These are phyloP conservation scores for Rhynchospora pubera DNA, from an alignment of 176 grass and related monocot genomes.

Conservation along the genomic window DNA sequence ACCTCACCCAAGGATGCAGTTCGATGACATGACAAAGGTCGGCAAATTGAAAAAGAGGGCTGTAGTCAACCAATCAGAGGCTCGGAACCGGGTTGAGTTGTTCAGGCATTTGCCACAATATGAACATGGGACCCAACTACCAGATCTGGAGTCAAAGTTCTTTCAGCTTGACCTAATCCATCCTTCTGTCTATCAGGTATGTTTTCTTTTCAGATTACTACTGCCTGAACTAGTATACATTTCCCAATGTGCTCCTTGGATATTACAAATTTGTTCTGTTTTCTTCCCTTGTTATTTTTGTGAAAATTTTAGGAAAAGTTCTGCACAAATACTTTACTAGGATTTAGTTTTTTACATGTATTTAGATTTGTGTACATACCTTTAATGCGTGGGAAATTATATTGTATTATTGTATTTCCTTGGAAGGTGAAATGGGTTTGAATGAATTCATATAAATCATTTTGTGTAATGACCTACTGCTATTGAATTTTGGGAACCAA, in stretches of 20 bases:
- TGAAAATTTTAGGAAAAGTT: background rate
- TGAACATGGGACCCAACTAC: constrained; percentile 59
- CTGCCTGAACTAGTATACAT: background rate
- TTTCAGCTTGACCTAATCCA: constrained; percentile 65
- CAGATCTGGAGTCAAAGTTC: constrained; percentile 58
- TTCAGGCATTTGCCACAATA: constrained; percentile 75
- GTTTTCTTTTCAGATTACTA: background rate
- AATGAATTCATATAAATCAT: background rate
- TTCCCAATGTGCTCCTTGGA: background rate
- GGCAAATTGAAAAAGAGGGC: constrained; percentile 53
- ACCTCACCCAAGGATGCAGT: constrained; percentile 55
- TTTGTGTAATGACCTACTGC: background rate
- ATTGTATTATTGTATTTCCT: background rate
- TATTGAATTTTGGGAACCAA: background rate
- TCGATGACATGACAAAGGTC: constrained; percentile 50
- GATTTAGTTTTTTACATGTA: background rate
- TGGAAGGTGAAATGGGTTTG: background rate
- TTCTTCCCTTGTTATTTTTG: background rate
- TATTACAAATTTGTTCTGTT: background rate
- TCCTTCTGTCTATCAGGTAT: constrained; percentile 87
- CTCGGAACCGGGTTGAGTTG: constrained; percentile 56
- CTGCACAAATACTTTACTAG: background rate
- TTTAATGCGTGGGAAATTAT: background rate
- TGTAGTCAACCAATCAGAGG: constrained; percentile 47
- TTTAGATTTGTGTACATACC: background rate